Base-by-base conservation (phyloP, 73 alveolate genomes). In the Paramecium biaurelia region DNA sequence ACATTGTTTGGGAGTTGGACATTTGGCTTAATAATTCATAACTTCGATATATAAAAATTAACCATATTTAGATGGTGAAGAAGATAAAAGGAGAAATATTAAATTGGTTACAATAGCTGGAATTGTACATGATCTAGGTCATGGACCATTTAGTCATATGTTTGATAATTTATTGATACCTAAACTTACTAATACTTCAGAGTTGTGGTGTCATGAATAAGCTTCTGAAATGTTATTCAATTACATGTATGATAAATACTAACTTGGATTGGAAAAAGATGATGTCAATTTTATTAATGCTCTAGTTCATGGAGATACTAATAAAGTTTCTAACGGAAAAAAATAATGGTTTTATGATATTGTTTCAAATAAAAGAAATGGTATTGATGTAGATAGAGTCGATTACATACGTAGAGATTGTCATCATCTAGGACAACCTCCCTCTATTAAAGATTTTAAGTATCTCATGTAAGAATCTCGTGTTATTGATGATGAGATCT, bases 1-100 rank as follows among this genome's bases (percentile, higher is more conserved):
- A 88, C 99, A 97, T 89, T 95, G 99, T 26, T 85, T 97, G 8
- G 99, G 99, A n/a, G 97, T 95, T 2, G 99, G 98, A 34, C 95
- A 93, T 89, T 92, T 96, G 59, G 96, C 98, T 1, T 68, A 92
- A 38, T 93, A 93, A 95, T 85, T 93, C 70, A 92, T 95, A 30
- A 63, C 93, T 67, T 88, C 94, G 32, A 89, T 97, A 56, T 85
- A 85, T 35, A 94, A 96, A 70, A 63, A 84, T 35, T 32, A 57
- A 92, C 90, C 93, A 26, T 92, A 85, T 2, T 90, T 95, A 76
- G 92, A 94, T 26, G 86, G 95, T 14, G 87, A 70, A 9, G 94
- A 92, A 20, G 76, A 89, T 35, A 89, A 85, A 89, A 30, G 57
- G 20, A 41, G 84, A 89, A 68, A 95, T 34, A 96, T 94, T 24